Conservation (phyloP, 495 filamentous ascomycete species). For the Cetradonia linearis region DNA sequence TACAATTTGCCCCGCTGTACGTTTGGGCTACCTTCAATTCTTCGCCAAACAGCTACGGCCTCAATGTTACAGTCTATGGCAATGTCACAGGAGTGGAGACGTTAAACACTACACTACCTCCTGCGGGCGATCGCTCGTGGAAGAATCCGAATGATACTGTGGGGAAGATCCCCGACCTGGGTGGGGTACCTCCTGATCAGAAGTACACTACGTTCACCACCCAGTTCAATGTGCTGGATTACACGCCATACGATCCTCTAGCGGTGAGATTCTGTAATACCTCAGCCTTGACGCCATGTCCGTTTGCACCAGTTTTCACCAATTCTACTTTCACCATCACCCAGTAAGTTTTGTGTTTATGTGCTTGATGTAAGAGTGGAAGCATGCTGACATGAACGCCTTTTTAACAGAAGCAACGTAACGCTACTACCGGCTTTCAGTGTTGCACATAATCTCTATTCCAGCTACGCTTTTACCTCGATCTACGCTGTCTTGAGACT, state of each 20-base stretch:
- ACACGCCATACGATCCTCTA: constrained; percentile 48
- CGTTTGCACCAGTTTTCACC: constrained; percentile 61
- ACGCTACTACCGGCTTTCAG: constrained; percentile 57
- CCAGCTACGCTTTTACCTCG: constrained; percentile 75
- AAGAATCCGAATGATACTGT: constrained; percentile 45
- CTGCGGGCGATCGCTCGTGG: constrained; percentile 41
- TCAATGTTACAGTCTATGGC: constrained; percentile 77
- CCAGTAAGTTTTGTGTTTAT: constrained; percentile 36
- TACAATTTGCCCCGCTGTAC: constrained; percentile 75
- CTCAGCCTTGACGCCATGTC: constrained; percentile 55
- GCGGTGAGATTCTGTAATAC: constrained; percentile 51
- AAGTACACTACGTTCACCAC: constrained; percentile 62
- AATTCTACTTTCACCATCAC: constrained; percentile 33
- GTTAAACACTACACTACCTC: constrained; percentile 39
- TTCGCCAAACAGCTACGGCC: constrained; percentile 47
- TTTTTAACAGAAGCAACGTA: constrained; percentile 37
- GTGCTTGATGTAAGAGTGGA: background rate
- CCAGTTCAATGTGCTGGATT: constrained; percentile 61
- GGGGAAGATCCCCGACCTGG: constrained; percentile 62
- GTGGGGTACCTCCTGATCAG: constrained; percentile 30
- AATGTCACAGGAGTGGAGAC: constrained; percentile 66
- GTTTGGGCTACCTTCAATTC: constrained; percentile 65
- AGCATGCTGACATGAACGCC: constrained; percentile 1
- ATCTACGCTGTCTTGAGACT: constrained; percentile 60
- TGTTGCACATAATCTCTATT: constrained; percentile 65